phyloP scores from a whole-genome alignment of 2,329 filamentous ascomycete species.

The Pseudogymnoascus sp. region DNA sequence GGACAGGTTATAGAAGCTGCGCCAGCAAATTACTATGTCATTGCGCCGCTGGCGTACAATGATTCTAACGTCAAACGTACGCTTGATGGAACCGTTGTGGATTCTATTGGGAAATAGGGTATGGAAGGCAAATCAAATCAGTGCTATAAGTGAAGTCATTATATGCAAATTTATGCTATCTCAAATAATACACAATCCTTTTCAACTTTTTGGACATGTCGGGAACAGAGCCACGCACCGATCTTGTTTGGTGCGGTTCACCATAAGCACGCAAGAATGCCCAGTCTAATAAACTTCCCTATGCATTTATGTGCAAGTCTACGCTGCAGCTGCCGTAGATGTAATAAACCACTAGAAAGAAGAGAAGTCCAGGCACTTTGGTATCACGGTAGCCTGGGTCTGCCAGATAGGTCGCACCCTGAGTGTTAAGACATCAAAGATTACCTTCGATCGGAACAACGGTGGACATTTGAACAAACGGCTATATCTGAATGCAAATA shows the following conservation, averaged over 20 bases:
- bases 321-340: neutral
- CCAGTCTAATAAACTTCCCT: neutral
- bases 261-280: neutral
- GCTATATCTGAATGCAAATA: neutral
- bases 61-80: conserved; percentile 6
- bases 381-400: neutral
- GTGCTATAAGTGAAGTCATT: neutral
- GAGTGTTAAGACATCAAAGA: neutral
- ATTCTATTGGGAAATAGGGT: neutral
- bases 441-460: neutral
- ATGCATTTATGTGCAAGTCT: neutral
- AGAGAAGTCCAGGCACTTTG: neutral
- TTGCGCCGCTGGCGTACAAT: conserved; percentile 7
- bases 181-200: neutral
- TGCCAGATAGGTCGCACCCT: neutral
- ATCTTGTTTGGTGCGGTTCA: neutral
- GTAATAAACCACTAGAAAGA: neutral
- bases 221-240: neutral
- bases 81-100: neutral
- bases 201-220: neutral
- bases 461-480: neutral
- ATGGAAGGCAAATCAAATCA: neutral
- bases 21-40: conserved; percentile 6
- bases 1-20: conserved; percentile 8
- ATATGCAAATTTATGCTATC: neutral